Evolutionary conservation across 75 land plant species (phyloP).

Genomic region (Chamaecyparis obtusa): DNA sequence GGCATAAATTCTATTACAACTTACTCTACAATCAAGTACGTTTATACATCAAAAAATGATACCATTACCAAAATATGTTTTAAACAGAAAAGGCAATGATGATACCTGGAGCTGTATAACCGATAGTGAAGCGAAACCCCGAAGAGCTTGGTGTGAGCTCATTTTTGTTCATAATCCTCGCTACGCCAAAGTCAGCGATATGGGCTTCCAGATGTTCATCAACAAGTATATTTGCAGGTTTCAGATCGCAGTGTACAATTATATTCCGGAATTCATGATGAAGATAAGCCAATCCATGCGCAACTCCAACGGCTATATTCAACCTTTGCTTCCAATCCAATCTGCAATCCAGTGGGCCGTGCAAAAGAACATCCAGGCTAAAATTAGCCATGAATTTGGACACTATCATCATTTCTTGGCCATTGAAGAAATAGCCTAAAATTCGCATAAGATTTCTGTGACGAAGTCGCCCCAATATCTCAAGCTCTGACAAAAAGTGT

Average conservation of each 20-base stretch:
- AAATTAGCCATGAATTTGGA: too few species aligned
- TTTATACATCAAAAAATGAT: background rate
- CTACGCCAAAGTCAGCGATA: background rate
- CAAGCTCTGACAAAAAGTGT: background rate
- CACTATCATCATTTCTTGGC: too few species aligned
- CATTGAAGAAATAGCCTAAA: background rate
- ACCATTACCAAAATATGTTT: too few species aligned
- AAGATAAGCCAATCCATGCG: background rate
- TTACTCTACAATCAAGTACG: background rate
- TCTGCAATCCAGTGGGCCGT: too few species aligned
- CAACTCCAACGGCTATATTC: background rate
- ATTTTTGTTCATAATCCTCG: too few species aligned
- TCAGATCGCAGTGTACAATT: background rate
- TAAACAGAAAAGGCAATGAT: background rate
- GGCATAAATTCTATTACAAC: background rate
- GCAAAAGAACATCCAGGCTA: too few species aligned
- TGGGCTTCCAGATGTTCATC: background rate
- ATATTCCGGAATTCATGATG: background rate
- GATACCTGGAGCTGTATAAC: too few species aligned
- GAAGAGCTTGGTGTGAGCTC: too few species aligned
- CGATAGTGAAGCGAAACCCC: too few species aligned
- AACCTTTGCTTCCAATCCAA: background rate
- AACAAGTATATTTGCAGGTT: background rate
- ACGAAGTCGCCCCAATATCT: background rate
- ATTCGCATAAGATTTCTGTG: background rate